Evolutionary conservation across 495 filamentous ascomycete genomes (phyloP), one percentile per base, ranked within the genome.

Genomic region (Aspergillus carlsbadensis): DNA sequence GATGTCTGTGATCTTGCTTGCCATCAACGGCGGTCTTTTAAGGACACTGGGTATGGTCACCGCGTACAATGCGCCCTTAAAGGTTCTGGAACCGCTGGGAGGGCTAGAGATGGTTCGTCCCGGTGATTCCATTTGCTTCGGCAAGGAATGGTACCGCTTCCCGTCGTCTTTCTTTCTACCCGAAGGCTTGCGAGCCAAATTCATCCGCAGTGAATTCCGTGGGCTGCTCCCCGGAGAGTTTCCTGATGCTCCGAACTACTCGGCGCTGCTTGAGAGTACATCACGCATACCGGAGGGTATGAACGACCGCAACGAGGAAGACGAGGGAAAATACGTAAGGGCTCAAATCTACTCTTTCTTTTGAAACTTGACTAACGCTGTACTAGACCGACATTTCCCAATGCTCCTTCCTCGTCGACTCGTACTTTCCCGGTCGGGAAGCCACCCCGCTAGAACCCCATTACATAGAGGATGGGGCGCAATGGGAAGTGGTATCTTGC

Each of bases 141-240:
- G 88, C 39, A 98, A 97, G 68, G 95, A 99, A 68, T 99, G 95
- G 95, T 97, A 99, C 67, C 89, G 95, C 44, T 99, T 96, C 65
- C 95, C 95, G 10, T 92, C 89, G 13, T 92, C 90, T 5, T 98
- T 92, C 73, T 90, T 92, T 68, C 78, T 99, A 0, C 95, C 95
- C 0, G 69, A 84, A 6, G 79, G 79, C 41, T 87, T 92, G 80
- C 82, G 81, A 39, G 89, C 89, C 55, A 95, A 90, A 57, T 98
- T 96, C 61, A 76, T 99, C 48, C 88, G 87, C 61, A 94, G 89
- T 63, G 90, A 90, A 55, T 99, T 99, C 72, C 78, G 81, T 22
- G 95, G 95, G 10, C 71, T 99, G 36, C 78, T 99, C 21, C 95
- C 95, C 2, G 95, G 95, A 5, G 88, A 95, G 65, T 99, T 98